phyloP scores from a whole-genome alignment of 2,329 filamentous ascomycete species.

The Orbilia blumenaviensis region DNA sequence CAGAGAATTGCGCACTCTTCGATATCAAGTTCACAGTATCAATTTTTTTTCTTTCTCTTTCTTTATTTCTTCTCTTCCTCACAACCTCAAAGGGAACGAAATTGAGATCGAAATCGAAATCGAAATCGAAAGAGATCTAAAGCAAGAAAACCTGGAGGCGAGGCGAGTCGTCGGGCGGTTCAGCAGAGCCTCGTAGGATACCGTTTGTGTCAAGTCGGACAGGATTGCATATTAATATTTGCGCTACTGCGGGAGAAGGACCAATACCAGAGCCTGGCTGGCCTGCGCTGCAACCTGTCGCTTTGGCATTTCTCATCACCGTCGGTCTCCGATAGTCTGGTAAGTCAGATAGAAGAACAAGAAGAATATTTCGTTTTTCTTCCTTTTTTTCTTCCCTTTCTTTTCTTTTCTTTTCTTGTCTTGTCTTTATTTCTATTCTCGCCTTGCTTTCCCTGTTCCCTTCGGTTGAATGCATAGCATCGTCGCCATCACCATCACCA shows the following conservation, averaged over 20 bases:
- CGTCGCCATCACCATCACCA: neutral
- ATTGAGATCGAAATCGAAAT: neutral
- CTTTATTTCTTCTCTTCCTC: too few relatives aligned
- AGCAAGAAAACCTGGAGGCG: neutral
- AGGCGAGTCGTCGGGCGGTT: constrained; percentile 19
- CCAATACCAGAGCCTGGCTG: constrained; percentile 39
- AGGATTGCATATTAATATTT: constrained; percentile 26
- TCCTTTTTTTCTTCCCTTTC: constrained; percentile 10
- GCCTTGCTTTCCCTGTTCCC: neutral
- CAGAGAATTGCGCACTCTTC: constrained; percentile 9
- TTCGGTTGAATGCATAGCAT: constrained; percentile 4
- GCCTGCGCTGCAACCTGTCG: constrained; percentile 51
- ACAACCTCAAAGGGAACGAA: too few relatives aligned
- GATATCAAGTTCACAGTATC: too few relatives aligned
- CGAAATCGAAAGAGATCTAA: neutral
- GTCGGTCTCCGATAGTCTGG: constrained; percentile 34
- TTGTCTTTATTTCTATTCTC: constrained; percentile 2
- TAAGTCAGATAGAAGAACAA: constrained; percentile 5
- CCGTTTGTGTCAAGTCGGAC: constrained; percentile 14
- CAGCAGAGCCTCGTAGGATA: constrained; percentile 53
- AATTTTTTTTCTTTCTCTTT: too few relatives aligned
- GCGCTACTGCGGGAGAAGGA: constrained; percentile 12
- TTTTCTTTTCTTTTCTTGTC: constrained; percentile 10
- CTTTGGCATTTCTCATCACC: constrained; percentile 51
- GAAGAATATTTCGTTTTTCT: neutral